Percentiles rank a stretch among this genome's conserved stretches.
These are phyloP conservation scores for Emericellopsis terricola DNA, from an alignment of 495 filamentous ascomycete genomes.

Conservation along the genomic window DNA sequence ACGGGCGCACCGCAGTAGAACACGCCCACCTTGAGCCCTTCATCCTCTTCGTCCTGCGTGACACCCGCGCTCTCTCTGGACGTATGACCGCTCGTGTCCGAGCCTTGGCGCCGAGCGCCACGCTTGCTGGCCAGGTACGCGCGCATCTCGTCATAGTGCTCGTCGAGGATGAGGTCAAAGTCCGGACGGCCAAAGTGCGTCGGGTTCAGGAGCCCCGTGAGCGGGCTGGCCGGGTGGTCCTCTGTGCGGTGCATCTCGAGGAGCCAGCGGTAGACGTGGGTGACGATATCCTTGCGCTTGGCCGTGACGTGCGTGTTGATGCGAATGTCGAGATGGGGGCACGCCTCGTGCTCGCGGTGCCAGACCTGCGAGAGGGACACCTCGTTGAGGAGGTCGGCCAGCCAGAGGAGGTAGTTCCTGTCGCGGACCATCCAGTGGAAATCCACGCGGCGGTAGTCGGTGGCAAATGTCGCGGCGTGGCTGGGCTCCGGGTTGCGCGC, in stretches of 20 bases:
- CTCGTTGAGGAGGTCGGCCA: constrained; percentile 19
- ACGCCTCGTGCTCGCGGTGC: constrained; percentile 1
- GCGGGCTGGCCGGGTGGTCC: constrained; percentile 12
- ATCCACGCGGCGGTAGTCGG: constrained; percentile 15
- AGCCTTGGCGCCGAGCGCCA: constrained; percentile 9
- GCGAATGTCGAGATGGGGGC: constrained; percentile 16
- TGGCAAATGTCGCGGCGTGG: background rate
- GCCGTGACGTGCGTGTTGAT: constrained; percentile 21
- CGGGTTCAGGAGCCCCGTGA: constrained; percentile 19
- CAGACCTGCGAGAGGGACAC: constrained; percentile 8
- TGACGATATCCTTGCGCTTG: constrained; percentile 14
- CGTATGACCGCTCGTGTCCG: constrained; percentile 3
- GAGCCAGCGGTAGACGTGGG: constrained; percentile 20
- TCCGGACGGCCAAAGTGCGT: constrained; percentile 33
- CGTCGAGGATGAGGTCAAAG: constrained; percentile 31
- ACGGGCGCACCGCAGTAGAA: too few species aligned
- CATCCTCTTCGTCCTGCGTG: background rate
- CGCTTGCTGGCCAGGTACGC: constrained; percentile 7
- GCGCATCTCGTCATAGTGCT: constrained; percentile 14
- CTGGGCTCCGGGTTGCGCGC: constrained; percentile 1
- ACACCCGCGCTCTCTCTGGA: background rate
- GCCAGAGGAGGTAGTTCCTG: constrained; percentile 19
- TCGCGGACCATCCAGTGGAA: constrained; percentile 25
- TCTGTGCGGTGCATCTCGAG: constrained; percentile 19
- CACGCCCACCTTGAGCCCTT: constrained; percentile 8